Percentiles rank a stretch among this genome's conserved stretches.
These are phyloP conservation scores for Chlamydomonas reinhardtii DNA, from an alignment of 163 green algal species.

Conservation along the genomic window DNA sequence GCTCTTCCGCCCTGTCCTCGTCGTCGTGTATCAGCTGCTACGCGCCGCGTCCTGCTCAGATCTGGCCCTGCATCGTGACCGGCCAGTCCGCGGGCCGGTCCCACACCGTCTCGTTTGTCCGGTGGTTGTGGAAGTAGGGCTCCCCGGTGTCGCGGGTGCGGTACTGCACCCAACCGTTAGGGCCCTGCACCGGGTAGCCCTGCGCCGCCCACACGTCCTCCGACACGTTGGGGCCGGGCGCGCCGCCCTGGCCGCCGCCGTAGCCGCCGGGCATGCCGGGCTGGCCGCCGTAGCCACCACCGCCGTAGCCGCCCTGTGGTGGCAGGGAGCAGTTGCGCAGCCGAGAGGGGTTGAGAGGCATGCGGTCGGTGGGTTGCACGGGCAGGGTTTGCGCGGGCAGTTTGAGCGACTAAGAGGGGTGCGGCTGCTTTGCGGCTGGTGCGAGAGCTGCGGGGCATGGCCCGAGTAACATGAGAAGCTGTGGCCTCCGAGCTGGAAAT, in stretches of 20 bases:
- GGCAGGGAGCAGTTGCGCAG: neutral
- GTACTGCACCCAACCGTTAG: slow-evolving; percentile 72
- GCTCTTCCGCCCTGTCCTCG: too few species aligned
- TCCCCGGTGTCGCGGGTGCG: slow-evolving; percentile 62
- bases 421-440: too few species aligned
- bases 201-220: slow-evolving; percentile 57
- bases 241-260: slow-evolving; percentile 27
- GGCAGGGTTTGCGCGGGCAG: too few species aligned
- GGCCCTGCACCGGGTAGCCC: slow-evolving; percentile 54
- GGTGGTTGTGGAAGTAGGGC: slow-evolving; percentile 67
- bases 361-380: too few species aligned
- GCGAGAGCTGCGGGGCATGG: too few species aligned
- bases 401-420: too few species aligned
- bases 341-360: too few species aligned
- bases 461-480: too few species aligned
- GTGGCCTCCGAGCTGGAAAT: too few species aligned
- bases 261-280: neutral
- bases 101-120: slow-evolving; percentile 56
- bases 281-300: neutral
- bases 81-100: slow-evolving; percentile 49
- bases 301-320: slow-evolving; percentile 46
- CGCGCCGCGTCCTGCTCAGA: too few species aligned
- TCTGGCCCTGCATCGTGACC: neutral
- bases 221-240: neutral
- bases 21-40: too few species aligned